These are phyloP conservation scores for Psilocybe azurescens DNA, from an alignment of 768 basidiomycete genomes.

Conservation along the genomic window DNA sequence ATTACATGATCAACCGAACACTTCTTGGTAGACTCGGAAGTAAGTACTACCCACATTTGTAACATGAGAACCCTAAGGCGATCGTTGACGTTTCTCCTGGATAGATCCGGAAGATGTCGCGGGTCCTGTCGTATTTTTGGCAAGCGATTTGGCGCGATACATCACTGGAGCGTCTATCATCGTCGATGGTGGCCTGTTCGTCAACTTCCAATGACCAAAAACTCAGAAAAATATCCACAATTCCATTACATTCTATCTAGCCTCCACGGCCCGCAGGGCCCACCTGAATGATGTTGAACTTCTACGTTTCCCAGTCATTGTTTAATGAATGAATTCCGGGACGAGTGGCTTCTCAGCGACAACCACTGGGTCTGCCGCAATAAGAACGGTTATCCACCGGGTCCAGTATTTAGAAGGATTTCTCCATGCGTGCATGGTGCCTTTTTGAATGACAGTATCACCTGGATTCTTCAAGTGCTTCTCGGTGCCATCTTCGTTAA, in stretches of 20 bases:
- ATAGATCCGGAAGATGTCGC: conserved; percentile 72
- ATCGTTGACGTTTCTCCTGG: not conserved
- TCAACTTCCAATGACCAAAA: conserved; percentile 63
- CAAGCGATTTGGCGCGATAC: conserved; percentile 73
- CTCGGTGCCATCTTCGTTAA: conserved; percentile 61
- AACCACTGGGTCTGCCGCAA: conserved; percentile 59
- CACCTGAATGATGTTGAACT: not conserved
- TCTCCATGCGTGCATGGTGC: conserved; percentile 65
- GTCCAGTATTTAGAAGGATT: conserved; percentile 58
- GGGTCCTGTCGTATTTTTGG: conserved; percentile 76
- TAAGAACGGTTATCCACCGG: conserved; percentile 56
- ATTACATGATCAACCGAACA: conserved; percentile 68
- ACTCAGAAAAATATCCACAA: conserved; percentile 5
- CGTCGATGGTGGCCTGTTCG: conserved; percentile 78
- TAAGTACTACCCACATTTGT: conserved; percentile 30
- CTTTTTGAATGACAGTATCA: conserved; percentile 61
- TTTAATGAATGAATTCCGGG: conserved; percentile 30
- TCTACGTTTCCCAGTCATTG: conserved; percentile 1
- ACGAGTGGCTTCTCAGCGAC: conserved; percentile 47
- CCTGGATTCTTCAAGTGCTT: conserved; percentile 57
- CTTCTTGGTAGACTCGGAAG: conserved; percentile 70
- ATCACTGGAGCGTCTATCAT: conserved; percentile 69
- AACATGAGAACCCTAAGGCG: not conserved
- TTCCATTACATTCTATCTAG: conserved; percentile 8
- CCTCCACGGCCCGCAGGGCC: not conserved